Evolutionary conservation across 345 rosid genomes (phyloP), one percentile per base, ranked within the genome.

Genomic region (Arabis hirsuta): DNA sequence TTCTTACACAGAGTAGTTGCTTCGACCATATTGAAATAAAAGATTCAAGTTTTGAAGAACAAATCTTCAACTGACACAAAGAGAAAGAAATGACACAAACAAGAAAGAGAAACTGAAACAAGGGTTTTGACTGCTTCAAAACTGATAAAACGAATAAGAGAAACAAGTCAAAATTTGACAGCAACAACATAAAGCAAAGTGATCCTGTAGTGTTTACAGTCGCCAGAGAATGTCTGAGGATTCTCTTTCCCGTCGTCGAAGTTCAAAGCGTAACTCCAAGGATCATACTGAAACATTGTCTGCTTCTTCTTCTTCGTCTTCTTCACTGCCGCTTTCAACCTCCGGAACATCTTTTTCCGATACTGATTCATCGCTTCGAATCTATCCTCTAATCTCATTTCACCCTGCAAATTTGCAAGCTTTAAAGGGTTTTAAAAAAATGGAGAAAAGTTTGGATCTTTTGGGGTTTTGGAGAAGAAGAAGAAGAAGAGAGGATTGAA

Each of bases 271-370:
- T 92, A 92, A 65, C 98, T 92, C 53, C 84, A 88, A 32, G 98
- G 98, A 83, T 93, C 98, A 82, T 90, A 93, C 80, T 86, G 97
- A 76, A 90, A 93, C 79, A 77, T 77, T 27, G 79, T 78, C 63
- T 72, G 82, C 6, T 56, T 69, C 62, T 58, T 77, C 60, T 47
- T 75, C 53, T 6, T 65, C 64, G 11, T 60, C 56, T 72, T 65
- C 71, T 55, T 48, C 60, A 69, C 46, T 4, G 71, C 75, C 26
- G 57, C 60, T 39, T 75, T 75, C 50, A 68, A 27, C 54, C 16
- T 75, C 51, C 64, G 43, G 7, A 75, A 36, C 55, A 70, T 64
- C 26, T 63, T 56, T 42, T 70, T 70, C 71, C 65, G 44, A 60
- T 69, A 76, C 53, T 62, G 69, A 55, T 76, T 76, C 57, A 75